Evolutionary conservation across 2,329 filamentous ascomycete species (phyloP).

Genomic region (Hypoxylon sp.): DNA sequence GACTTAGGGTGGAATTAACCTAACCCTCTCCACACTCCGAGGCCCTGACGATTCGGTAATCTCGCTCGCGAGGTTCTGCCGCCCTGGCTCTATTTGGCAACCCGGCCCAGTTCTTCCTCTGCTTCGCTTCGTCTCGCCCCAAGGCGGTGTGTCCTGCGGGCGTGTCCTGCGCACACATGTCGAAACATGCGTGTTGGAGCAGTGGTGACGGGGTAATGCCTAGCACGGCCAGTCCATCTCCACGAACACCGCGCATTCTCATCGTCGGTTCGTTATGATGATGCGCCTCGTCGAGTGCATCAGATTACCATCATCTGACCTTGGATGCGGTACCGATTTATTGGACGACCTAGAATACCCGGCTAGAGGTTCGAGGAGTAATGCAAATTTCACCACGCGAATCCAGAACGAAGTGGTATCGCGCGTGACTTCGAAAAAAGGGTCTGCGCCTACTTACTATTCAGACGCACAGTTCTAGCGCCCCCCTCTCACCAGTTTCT

Average conservation of each 20-base stretch:
- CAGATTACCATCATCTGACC: constrained; percentile 1
- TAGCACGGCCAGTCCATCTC: not conserved
- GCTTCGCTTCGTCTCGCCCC: constrained; percentile 8
- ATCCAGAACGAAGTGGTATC: constrained; percentile 19
- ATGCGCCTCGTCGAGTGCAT: constrained; percentile 2
- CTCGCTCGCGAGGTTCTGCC: constrained; percentile 12
- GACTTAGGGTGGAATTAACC: constrained; percentile 22
- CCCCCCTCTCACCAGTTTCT: not conserved
- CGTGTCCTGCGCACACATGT: no score
- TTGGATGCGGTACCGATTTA: constrained; percentile 2
- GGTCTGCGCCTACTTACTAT: not conserved
- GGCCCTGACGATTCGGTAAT: constrained; percentile 29
- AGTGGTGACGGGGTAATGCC: not conserved
- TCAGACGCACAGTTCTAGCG: not conserved
- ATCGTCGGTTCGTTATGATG: constrained; percentile 5
- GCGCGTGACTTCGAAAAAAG: constrained; percentile 16
- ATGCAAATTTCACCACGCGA: constrained; percentile 6
- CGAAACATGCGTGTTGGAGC: not conserved
- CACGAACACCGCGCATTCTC: not conserved
- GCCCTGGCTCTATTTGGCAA: constrained; percentile 14
- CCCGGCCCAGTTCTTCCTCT: constrained; percentile 7
- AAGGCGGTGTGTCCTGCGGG: constrained; percentile 21
- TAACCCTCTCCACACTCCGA: constrained; percentile 34
- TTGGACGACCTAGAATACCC: not conserved
- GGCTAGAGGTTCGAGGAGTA: no score